Evolutionary conservation across 306 rosid species (phyloP).

Genomic region (Begonia masoniana): DNA sequence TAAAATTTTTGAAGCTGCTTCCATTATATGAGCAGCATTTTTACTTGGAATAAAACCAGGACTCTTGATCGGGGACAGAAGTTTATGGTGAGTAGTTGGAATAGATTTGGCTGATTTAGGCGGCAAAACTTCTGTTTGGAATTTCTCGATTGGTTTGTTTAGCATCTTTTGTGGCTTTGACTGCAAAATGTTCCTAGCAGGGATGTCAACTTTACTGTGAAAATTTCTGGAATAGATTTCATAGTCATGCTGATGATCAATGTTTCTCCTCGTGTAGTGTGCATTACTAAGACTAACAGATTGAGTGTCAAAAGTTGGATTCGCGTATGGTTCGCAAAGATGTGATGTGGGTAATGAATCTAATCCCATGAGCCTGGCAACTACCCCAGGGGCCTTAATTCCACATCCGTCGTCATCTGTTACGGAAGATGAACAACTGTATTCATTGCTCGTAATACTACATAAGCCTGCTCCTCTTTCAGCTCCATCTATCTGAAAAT

Average conservation of each 20-base stretch:
- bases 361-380: conserved; percentile 94
- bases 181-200: conserved; percentile 37
- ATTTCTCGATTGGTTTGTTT: conserved; percentile 74
- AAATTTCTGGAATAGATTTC: conserved; percentile 48
- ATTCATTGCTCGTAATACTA: conserved; percentile 52
- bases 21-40: conserved; percentile 87
- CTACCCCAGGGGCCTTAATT: conserved; percentile 58
- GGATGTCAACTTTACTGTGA: conserved; percentile 28
- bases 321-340: conserved; percentile 44
- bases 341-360: conserved; percentile 64
- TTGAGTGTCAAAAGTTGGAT: conserved; percentile 55
- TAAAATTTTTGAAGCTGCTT: conserved; percentile 89
- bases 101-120: conserved; percentile 86
- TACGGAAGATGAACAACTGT: conserved; percentile 77
- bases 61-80: conserved; percentile 78
- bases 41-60: conserved; percentile 63
- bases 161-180: conserved; percentile 36
- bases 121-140: conserved; percentile 86
- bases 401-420: conserved; percentile 77
- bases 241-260: conserved; percentile 32
- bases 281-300: conserved; percentile 57
- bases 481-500: conserved; percentile 47
- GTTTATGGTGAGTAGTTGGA: conserved; percentile 84
- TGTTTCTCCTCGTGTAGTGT: conserved; percentile 32
- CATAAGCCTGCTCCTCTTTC: conserved; percentile 33